Evolutionary conservation across 257 asterid species (phyloP), one percentile per base, ranked within the genome.

Genomic region (Forsythia viridissima): DNA sequence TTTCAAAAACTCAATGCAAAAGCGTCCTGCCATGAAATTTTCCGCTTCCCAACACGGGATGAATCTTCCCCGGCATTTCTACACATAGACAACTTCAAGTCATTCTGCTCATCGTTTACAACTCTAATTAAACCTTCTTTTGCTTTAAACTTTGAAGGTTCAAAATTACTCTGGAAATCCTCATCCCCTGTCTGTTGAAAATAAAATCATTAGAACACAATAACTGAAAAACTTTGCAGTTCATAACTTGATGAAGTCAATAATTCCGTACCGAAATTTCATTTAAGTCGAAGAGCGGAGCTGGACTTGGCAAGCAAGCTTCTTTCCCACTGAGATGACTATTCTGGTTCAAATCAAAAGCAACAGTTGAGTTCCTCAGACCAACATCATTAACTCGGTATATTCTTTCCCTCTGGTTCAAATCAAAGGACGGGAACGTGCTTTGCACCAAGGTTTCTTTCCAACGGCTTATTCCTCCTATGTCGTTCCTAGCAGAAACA

Each of bases 11-110:
- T 86, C 84, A 94, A 80, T 74, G 97, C 97, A 41, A 93, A 94
- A 0, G 93, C 94, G 73, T 93, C 98, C 86, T 87, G 95, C 98
- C 97, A 92, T 10, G 98, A 90, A 70, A 92, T 90, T 68, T 92
- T 92, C 78, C 94, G 87, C 88, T 92, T 92, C 80, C 93, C 94
- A 30, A 75, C 91, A 57, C 89, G 89, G 24, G 97, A 82, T 8
- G 95, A 73, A 37, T 92, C 88, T 86, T 90, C 97, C 37, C 94
- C 94, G 0, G 88, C 82, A 65, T 85, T 91, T 73, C 97, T 88
- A 85, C 97, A 92, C 20, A 89, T 18, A 2, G 92, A 81, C 71
- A 90, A 20, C 91, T 85, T 87, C 24, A 92, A 65, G 44, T 93
- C 97, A 24, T 79, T 89, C 74, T 81, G 91, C 20, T 92, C 98